Evolutionary conservation across 2,329 filamentous ascomycete species (phyloP).

Genomic region (Neonectria coccinea): DNA sequence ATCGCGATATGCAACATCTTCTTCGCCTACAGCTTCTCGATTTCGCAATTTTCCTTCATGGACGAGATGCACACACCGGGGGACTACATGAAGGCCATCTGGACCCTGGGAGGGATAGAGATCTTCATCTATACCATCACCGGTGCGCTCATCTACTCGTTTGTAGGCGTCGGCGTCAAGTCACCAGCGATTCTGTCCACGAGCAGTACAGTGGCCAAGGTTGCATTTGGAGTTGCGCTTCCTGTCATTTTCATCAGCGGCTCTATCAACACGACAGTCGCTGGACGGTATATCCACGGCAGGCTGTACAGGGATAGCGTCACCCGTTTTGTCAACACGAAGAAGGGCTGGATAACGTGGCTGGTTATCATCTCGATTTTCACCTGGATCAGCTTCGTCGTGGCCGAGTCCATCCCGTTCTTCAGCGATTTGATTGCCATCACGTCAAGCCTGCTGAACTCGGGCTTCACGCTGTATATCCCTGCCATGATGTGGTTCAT

Average conservation of each 20-base stretch:
- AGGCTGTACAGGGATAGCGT: constrained; percentile 36
- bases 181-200: constrained; percentile 74
- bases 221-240: constrained; percentile 73
- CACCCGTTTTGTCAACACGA: constrained; percentile 35
- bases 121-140: constrained; percentile 72
- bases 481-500: constrained; percentile 55
- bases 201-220: constrained; percentile 64
- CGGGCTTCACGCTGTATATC: constrained; percentile 52
- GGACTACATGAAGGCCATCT: constrained; percentile 61
- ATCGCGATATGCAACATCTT: constrained; percentile 72
- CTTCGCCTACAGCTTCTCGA: constrained; percentile 68
- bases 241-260: constrained; percentile 77
- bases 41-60: constrained; percentile 58
- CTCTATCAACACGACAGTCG: constrained; percentile 65
- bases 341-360: constrained; percentile 61
- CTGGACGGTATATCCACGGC: constrained; percentile 52
- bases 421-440: constrained; percentile 74
- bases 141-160: constrained; percentile 73
- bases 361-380: constrained; percentile 64
- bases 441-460: constrained; percentile 60
- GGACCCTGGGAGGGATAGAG: constrained; percentile 67
- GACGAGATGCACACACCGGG: constrained; percentile 58
- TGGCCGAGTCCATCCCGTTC: constrained; percentile 77
- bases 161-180: constrained; percentile 67
- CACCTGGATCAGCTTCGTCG: constrained; percentile 57